Conservation (phyloP, 768 basidiomycete species). For the Antrodiella citrinella region DNA sequence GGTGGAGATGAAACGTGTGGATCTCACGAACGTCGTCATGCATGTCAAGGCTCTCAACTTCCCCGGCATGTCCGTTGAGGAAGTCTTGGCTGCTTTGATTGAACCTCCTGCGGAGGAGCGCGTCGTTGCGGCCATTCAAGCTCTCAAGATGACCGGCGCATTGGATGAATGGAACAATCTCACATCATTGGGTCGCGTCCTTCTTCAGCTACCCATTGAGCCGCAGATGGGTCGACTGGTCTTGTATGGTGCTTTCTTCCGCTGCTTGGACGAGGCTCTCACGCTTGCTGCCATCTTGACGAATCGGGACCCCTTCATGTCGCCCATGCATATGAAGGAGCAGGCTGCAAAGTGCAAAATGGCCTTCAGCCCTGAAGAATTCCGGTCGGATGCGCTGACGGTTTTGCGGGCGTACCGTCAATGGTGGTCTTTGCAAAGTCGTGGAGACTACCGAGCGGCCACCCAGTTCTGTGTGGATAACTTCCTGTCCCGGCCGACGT, state of each 20-base stretch:
- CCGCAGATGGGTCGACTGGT: constrained; percentile 85
- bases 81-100: constrained; percentile 77
- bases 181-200: constrained; percentile 81
- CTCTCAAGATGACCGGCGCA: constrained; percentile 81
- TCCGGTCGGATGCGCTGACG: constrained; percentile 78
- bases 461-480: constrained; percentile 77
- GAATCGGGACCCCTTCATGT: constrained; percentile 85
- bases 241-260: constrained; percentile 87
- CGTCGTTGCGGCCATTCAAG: constrained; percentile 70
- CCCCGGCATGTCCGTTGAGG: constrained; percentile 77
- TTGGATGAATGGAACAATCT: constrained; percentile 67
- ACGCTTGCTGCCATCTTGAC: constrained; percentile 89
- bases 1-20: constrained; percentile 92
- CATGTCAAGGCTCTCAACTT: constrained; percentile 91
- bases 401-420: constrained; percentile 72
- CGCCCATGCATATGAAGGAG: constrained; percentile 66
- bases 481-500: constrained; percentile 81
- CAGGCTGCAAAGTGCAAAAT: constrained; percentile 68
- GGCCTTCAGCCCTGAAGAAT: constrained; percentile 71
- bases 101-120: constrained; percentile 80
- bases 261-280: constrained; percentile 80
- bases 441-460: constrained; percentile 55
- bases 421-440: constrained; percentile 69
- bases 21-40: constrained; percentile 91
- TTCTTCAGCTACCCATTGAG: constrained; percentile 85